phyloP scores from a whole-genome alignment of 1,284 basidiomycete species.

The Irpex sp. region DNA sequence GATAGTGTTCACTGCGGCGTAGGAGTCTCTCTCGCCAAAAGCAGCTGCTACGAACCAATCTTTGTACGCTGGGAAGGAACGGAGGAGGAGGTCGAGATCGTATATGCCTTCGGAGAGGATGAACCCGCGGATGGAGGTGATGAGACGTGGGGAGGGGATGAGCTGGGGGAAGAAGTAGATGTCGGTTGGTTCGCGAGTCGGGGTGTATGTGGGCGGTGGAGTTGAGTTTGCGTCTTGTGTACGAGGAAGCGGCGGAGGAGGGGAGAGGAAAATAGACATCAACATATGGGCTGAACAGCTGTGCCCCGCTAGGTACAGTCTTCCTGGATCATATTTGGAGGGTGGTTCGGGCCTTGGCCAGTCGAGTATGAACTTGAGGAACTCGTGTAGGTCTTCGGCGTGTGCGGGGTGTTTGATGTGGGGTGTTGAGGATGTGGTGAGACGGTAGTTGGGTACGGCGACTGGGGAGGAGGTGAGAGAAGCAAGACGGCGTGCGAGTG shows the following conservation, averaged over 20 bases:
- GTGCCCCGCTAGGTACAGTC: constrained; percentile 66
- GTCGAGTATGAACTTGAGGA: constrained; percentile 51
- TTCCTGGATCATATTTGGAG: constrained; percentile 36
- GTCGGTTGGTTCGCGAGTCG: not conserved
- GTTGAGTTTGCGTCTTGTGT: no score
- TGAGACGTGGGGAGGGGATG: constrained; percentile 41
- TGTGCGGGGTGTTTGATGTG: constrained; percentile 65
- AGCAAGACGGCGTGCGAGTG: constrained; percentile 51
- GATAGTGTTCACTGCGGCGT: constrained; percentile 44
- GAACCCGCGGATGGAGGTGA: constrained; percentile 48
- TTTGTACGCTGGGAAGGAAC: constrained; percentile 59
- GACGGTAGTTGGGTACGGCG: constrained; percentile 71
- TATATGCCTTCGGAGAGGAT: constrained; percentile 73
- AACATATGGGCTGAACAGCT: constrained; percentile 81
- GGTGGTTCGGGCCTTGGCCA: constrained; percentile 32
- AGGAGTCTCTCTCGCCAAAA: constrained; percentile 52
- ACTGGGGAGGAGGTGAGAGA: constrained; percentile 50
- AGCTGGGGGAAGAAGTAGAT: constrained; percentile 11
- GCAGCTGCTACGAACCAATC: constrained; percentile 62
- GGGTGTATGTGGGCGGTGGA: not conserved
- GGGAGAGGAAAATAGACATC: constrained; percentile 62
- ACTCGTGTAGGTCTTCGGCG: constrained; percentile 56
- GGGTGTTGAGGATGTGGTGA: constrained; percentile 43
- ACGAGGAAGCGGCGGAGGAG: constrained; percentile 29
- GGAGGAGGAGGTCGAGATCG: constrained; percentile 61